Evolutionary conservation across 2,329 filamentous ascomycete genomes (phyloP).

Genomic region (Fusarium abutilonis): DNA sequence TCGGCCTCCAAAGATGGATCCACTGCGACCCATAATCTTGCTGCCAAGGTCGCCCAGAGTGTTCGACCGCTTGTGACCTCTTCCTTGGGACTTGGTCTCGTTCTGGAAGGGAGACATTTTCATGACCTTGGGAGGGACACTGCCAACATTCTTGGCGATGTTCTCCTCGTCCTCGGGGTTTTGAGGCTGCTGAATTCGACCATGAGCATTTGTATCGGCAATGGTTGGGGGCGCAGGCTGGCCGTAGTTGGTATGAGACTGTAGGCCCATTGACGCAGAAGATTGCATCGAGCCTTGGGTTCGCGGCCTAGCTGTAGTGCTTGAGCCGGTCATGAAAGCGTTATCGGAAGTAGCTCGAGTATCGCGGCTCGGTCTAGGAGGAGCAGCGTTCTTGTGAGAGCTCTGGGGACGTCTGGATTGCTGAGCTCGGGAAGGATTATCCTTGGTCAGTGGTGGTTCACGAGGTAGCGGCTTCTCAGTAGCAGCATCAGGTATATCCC

Average conservation of each 20-base stretch:
- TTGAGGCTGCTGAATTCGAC: conserved; percentile 83
- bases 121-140: conserved; percentile 67
- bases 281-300: conserved; percentile 85
- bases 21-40: conserved; percentile 84
- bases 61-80: conserved; percentile 75
- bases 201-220: conserved; percentile 87
- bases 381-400: conserved; percentile 53
- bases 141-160: conserved; percentile 70
- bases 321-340: conserved; percentile 55
- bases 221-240: conserved; percentile 88
- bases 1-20: conserved; percentile 79
- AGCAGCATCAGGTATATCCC: conserved; percentile 43
- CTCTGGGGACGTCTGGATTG: conserved; percentile 58
- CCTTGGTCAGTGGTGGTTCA: conserved; percentile 62
- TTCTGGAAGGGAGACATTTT: conserved; percentile 66
- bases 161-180: conserved; percentile 71
- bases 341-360: conserved; percentile 54
- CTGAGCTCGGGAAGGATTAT: conserved; percentile 53
- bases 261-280: conserved; percentile 70
- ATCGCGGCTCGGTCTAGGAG: conserved; percentile 45
- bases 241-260: conserved; percentile 76
- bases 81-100: conserved; percentile 59
- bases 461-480: conserved; percentile 68
- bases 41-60: conserved; percentile 84
- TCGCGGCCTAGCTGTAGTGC: conserved; percentile 69